Base-by-base conservation (phyloP, 192 early-diverging fungal species). In the Podila clonocystis region DNA sequence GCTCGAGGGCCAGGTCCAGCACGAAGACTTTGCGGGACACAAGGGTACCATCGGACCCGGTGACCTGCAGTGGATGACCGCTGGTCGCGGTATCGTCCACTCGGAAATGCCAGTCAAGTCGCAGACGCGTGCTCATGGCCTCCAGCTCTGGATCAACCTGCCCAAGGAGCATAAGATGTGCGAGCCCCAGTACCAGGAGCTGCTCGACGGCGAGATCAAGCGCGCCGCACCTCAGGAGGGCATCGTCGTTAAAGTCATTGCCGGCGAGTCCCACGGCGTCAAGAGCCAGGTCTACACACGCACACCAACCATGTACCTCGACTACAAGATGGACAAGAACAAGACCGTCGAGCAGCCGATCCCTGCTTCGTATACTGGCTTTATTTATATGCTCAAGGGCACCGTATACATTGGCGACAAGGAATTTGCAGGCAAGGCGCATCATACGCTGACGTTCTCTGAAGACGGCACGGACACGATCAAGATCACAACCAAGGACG, bases 121-220 rank as follows among this genome's bases (percentile, higher is more conserved):
- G 34, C 66, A 74, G 26, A 88, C 85, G 12, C 68, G 74, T 5
- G 74, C 74, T 30, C 73, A 82, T 52, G 82, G 82, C 15, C 68
- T 93, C 2, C 92, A 93, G 68, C 85, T 93, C 33, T 93, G 92
- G 92, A 82, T 93, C 55, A 93, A 93, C 75, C 80, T 93, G 5
- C 91, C 91, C 17, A 69, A 71, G 33, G 61, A 67, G 50, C 62
- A 84, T 67, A 92, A 92, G 78, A 88, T 91, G 86, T 75, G 87
- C 48, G 70, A 87, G 26, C 89, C 91, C 2, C 72, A 74, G 20
- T 87, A 83, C 65, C 83, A 87, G 36, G 74, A 84, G 15, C 45
- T 86, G 19, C 61, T 80, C 20, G 76, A 67, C 58, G 31, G 59
- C 26, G 65, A 82, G 34, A 82, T 86, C 34, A 78, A 82, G 20